Base-by-base conservation (phyloP, 331 rosid species). In the Quercus phellos region DNA sequence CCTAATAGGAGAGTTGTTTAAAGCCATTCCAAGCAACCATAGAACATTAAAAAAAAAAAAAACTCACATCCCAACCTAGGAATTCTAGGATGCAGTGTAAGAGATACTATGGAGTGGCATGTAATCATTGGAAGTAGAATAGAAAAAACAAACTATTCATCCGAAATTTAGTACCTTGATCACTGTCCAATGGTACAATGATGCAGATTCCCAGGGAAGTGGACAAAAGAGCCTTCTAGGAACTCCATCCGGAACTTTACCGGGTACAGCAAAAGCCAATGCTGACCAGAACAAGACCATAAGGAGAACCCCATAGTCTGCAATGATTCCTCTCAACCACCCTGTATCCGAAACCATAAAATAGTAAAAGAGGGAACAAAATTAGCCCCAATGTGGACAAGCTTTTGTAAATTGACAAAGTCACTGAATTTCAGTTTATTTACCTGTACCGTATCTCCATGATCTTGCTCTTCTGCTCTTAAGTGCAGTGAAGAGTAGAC, bases 151-250 rank as follows among this genome's bases (percentile, higher is more conserved):
- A 12, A 3, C 22, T 26, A 68, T 75, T 63, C 69, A 29, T 14
- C 13, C 30, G 43, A 42, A 53, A 51, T 74, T 55, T n/a, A 79
- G 18, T 75, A 91, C 97, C 91, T 88, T 91, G 77, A 84, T 81
- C 2, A 94, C 92, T 12, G 91, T 90, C 98, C 98, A 94, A 81
- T 94, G 98, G 84, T 90, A 82, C 68, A 90, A 76, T 73, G 98
- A 87, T 0, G 58, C 81, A 56, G 94, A 54, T 13, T 94, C 97
- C 98, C 96, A 94, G 7, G 92, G 93, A 73, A 84, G 87, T 5
- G 97, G 97, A 81, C 84, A 78, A 69, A 78, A 6, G 75, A 94
- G 87, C 83, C 98, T 90, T 84, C 98, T 88, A 42, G 98, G 97
- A 83, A 94, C 93, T 75, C 77, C 88, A 6, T 84, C 29, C 32